Evolutionary conservation across 768 basidiomycete species (phyloP).

Genomic region (Suillus decipiens): DNA sequence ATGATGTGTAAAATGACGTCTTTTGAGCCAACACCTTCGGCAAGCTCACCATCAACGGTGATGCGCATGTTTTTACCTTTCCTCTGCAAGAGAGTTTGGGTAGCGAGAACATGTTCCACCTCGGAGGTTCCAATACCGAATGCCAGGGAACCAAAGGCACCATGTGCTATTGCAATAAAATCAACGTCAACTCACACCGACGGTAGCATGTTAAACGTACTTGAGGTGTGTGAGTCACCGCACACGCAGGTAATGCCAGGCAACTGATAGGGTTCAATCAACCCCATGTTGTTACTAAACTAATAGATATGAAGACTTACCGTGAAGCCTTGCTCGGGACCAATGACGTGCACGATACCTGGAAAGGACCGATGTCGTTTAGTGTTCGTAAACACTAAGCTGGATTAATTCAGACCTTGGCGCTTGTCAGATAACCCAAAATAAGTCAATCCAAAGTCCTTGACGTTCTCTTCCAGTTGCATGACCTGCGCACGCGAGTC

Average conservation of each 20-base stretch:
- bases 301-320: slow-evolving; percentile 35
- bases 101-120: slow-evolving; percentile 92
- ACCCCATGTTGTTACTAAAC: neutral
- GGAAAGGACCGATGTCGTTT: slow-evolving; percentile 5
- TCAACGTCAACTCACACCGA: neutral
- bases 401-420: slow-evolving; percentile 56
- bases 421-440: slow-evolving; percentile 89
- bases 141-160: slow-evolving; percentile 89
- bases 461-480: slow-evolving; percentile 87
- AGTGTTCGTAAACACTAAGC: neutral
- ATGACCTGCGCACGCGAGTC: slow-evolving; percentile 84
- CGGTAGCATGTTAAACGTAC: slow-evolving; percentile 42
- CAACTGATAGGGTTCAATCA: slow-evolving; percentile 41
- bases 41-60: slow-evolving; percentile 79
- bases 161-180: slow-evolving; percentile 61
- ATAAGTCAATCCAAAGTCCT: slow-evolving; percentile 89
- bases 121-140: slow-evolving; percentile 95
- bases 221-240: slow-evolving; percentile 93
- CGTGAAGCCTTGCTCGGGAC: slow-evolving; percentile 93
- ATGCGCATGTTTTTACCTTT: slow-evolving; percentile 94
- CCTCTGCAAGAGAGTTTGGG: slow-evolving; percentile 84
- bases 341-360: slow-evolving; percentile 89
- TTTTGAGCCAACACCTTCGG: slow-evolving; percentile 84
- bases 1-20: slow-evolving; percentile 92
- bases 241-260: slow-evolving; percentile 85